Percentiles rank a stretch among this genome's conserved stretches.
These are phyloP conservation scores for Batrachochytrium dendrobatidis DNA, from an alignment of 371 early-diverging fungal species.

Conservation along the genomic window DNA sequence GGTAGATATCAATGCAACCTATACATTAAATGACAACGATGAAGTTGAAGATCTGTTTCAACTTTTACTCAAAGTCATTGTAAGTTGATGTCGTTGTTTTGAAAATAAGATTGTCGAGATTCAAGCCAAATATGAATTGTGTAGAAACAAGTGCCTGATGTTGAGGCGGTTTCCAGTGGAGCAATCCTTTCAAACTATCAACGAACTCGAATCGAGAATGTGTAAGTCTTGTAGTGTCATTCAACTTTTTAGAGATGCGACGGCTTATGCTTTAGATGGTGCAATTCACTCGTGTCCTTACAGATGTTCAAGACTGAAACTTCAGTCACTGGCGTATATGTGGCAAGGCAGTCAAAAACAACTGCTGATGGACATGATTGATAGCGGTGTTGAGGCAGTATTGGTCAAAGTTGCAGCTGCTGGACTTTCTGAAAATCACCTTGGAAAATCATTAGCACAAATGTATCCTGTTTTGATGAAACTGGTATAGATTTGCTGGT, in stretches of 20 bases:
- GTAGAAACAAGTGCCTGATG: slow-evolving; percentile 60
- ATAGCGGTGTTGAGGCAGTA: slow-evolving; percentile 70
- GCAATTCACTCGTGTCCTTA: not conserved
- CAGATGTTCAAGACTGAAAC: slow-evolving; percentile 75
- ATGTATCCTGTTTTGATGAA: slow-evolving; percentile 65
- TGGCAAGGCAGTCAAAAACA: slow-evolving; percentile 89
- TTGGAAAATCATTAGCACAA: slow-evolving; percentile 71
- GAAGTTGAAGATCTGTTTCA: slow-evolving; percentile 96
- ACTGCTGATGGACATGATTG: slow-evolving; percentile 91
- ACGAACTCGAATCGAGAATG: slow-evolving; percentile 91
- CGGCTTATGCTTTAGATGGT: not conserved
- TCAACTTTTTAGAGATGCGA: not conserved
- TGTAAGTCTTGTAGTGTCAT: slow-evolving; percentile 49
- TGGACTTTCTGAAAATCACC: slow-evolving; percentile 63
- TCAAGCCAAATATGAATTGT: not conserved
- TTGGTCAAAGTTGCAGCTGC: slow-evolving; percentile 95
- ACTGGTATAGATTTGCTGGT: slow-evolving; percentile 45
- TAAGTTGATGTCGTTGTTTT: slow-evolving; percentile 11
- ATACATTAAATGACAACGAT: slow-evolving; percentile 51
- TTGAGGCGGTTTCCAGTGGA: slow-evolving; percentile 91
- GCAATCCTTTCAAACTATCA: slow-evolving; percentile 98
- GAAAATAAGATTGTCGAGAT: not conserved
- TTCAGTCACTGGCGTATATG: slow-evolving; percentile 83
- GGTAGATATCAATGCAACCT: slow-evolving; percentile 41
- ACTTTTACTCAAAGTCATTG: slow-evolving; percentile 64